phyloP scores from a whole-genome alignment of 2,329 filamentous ascomycete species.

The Penicillium thymicola region DNA sequence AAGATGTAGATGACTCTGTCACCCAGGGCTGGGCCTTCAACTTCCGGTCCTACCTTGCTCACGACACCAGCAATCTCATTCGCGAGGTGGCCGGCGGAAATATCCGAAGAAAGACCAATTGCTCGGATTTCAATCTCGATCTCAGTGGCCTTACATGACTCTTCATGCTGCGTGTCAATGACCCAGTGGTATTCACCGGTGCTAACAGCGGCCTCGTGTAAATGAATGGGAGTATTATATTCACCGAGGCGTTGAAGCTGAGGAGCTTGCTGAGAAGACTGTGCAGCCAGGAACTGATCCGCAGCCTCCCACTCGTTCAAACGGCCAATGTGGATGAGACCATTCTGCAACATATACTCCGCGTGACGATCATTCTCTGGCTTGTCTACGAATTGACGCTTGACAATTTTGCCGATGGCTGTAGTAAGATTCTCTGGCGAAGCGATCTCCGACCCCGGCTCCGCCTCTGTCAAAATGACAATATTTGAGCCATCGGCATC shows the following conservation, averaged over 20 bases:
- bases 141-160: neutral
- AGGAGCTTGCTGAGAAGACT: constrained; percentile 1
- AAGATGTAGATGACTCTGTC: constrained; percentile 14
- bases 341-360: constrained; percentile 16
- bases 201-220: neutral
- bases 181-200: constrained; percentile 5
- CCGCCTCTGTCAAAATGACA: constrained; percentile 6
- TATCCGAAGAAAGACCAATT: constrained; percentile 9
- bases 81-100: neutral
- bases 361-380: constrained; percentile 12
- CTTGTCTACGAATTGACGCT: constrained; percentile 12
- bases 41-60: constrained; percentile 1
- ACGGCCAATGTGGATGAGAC: constrained; percentile 15
- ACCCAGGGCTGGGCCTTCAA: constrained; percentile 4
- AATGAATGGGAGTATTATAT: constrained; percentile 4
- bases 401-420: constrained; percentile 5
- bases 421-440: neutral
- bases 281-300: constrained; percentile 13
- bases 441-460: neutral
- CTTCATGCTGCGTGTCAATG: constrained; percentile 1
- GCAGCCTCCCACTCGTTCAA: constrained; percentile 11
- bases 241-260: constrained; percentile 6
- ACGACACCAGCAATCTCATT: constrained; percentile 18
- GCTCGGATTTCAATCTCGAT: constrained; percentile 14
- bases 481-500: constrained; percentile 19